Evolutionary conservation across 441 rosid species (phyloP), one percentile per base, ranked within the genome.

Genomic region (Aquilaria agallochum): DNA sequence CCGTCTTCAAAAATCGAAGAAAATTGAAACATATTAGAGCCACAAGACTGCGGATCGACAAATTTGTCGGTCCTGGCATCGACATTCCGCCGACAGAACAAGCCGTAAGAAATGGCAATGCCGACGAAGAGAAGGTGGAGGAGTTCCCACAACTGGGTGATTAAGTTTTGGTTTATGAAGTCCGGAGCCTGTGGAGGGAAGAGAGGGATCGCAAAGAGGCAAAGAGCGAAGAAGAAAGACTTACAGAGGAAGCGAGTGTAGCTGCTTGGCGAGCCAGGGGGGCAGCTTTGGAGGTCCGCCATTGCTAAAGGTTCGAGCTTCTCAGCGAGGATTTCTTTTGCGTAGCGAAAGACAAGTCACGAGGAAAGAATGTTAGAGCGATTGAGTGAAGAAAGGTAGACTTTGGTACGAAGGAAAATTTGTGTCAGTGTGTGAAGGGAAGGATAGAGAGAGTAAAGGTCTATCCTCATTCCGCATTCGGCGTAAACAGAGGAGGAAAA

Each of bases 181-280:
- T 75, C 83, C 27, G 96, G 96, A 73, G 92, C 84, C 58, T 79
- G 85, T 0, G 97, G 83, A 62, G 97, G 92, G 64, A 92, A 88
- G 27, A 88, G 36, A 1, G 92, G 89, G 57, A 90, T 75, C 40
- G 87, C 86, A 59, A 90, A 30, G 64, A 92, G 83, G 74, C 86
- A 78, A 49, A 86, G 46, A 48, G 71, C 69, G 51, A 85, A 63
- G 4, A 84, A 8, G 31, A 88, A 32, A 66, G 68, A 82, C 83
- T 86, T 89, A 78, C 79, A 63, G 50, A 88, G 65, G 60, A 76
- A 55, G 11, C 60, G 78, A 57, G 72, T 53, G 48, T 68, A 64
- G 10, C 60, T 59, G 53, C 50, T 59, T 14, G 15, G 70, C 70
- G 31, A 55, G 50, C 20, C 59, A 67, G 64, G 9, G 75, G 72